Evolutionary conservation across 2,329 filamentous ascomycete genomes (phyloP), one percentile per base, ranked within the genome.

Genomic region (Blastomyces percursus): DNA sequence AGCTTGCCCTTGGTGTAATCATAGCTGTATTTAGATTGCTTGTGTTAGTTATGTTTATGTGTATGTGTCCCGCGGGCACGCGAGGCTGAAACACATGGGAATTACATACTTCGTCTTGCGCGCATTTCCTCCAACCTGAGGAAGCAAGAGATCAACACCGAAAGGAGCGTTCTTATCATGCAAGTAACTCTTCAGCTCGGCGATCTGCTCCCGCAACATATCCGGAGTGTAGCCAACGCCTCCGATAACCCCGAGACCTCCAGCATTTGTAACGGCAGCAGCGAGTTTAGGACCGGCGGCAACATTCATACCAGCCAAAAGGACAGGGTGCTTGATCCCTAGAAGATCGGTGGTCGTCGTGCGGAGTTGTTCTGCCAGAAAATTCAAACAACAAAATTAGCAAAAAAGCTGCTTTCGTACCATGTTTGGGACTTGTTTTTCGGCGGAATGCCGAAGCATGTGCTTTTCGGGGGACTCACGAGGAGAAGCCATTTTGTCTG

Each of bases 1-100:
- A 99, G 89, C 81, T 97, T 97, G 76, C 94, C 94, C 83, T 99
- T 97, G 73, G 94, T 99, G 82, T 99, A 99, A 79, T 99, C 94
- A 79, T 97, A 96, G 85, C 93, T 96, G 62, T 60, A 38, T 56
- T 55, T 46, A 44, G 27, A 6, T 42, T 52, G 59, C 3, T 50
- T 27, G 7, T 9, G 27, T 50, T 40, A 46, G 57, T n/a, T 35
- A 46, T 59, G 19, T 32, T 19, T 48, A 16, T 21, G 24, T n/a
- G 19, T 9, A 50, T 50, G 8, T 24, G 11, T 50, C 2, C 14
- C 14, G 14, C 1, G 21, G 46, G 46, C 7, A n/a, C 21, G 11
- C 3, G 8, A 24, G 21, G 14, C 12, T 2, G 12, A 24, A 58
- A 5, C 38, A 35, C 5, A 24, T 7, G 35, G 55, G 7, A 24